A percentile compares a stretch with the other conserved stretches of the same genome.
Conservation (phyloP, 2,329 filamentous ascomycete species). For the Cryphonectria radicalis region DNA sequence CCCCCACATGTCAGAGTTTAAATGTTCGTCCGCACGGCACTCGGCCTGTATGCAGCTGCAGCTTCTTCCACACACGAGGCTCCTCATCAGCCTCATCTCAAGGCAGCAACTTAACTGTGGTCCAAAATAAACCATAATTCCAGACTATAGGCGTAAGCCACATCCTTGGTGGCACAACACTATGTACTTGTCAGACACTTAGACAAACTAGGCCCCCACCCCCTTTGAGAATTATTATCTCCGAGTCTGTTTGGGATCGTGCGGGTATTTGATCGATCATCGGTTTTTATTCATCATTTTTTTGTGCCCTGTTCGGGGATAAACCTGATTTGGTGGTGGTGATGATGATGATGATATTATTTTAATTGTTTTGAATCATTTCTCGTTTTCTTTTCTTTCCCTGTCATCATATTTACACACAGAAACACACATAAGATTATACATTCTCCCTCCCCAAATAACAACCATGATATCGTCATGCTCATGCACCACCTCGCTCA, state of each 20-base stretch:
- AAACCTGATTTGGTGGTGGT: background rate
- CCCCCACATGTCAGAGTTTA: background rate
- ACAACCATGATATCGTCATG: background rate
- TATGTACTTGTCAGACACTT: background rate
- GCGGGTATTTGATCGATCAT: background rate
- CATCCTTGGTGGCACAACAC: background rate
- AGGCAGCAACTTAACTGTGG: background rate
- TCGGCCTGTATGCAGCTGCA: background rate
- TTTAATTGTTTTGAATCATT: background rate
- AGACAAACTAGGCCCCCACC: background rate
- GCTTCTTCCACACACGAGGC: background rate
- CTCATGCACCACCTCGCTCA: slow-evolving; percentile 16
- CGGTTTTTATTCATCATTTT: background rate
- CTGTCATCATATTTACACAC: background rate
- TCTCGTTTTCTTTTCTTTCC: background rate
- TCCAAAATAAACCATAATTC: background rate
- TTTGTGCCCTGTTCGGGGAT: background rate
- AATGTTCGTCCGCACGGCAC: background rate
- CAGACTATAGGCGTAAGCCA: background rate
- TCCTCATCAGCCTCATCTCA: background rate
- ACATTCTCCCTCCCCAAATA: background rate
- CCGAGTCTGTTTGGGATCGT: background rate
- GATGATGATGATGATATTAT: background rate
- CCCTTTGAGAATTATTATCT: background rate
- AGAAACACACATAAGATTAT: background rate